These are phyloP conservation scores for Dissoconium aciculare DNA, from an alignment of 2,329 filamentous ascomycete genomes.

Conservation along the genomic window DNA sequence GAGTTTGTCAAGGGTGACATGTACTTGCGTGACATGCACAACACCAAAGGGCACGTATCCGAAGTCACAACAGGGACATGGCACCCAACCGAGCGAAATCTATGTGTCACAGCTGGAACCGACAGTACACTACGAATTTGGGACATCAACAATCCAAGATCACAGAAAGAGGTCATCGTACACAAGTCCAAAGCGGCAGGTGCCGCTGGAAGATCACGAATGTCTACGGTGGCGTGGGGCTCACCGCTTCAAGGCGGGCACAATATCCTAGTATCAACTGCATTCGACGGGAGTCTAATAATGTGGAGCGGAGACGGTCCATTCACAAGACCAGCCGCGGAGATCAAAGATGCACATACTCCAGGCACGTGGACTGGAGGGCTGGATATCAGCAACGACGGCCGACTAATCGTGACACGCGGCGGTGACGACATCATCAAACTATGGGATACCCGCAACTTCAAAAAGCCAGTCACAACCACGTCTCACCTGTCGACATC, in stretches of 20 bases:
- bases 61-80: constrained; percentile 81
- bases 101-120: constrained; percentile 80
- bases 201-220: constrained; percentile 75
- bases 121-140: constrained; percentile 94
- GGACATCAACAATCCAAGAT: constrained; percentile 83
- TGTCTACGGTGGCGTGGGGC: constrained; percentile 87
- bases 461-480: constrained; percentile 75
- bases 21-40: constrained; percentile 93
- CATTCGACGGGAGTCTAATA: constrained; percentile 74
- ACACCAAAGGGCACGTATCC: constrained; percentile 91
- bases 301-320: constrained; percentile 89
- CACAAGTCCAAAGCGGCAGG: constrained; percentile 88
- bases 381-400: constrained; percentile 79
- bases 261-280: constrained; percentile 66
- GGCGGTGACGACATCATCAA: constrained; percentile 90
- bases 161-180: constrained; percentile 85
- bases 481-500: constrained; percentile 69
- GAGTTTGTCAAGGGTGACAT: constrained; percentile 97
- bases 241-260: constrained; percentile 59
- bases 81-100: constrained; percentile 73
- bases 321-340: constrained; percentile 63
- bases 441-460: constrained; percentile 91
- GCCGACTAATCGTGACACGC: constrained; percentile 74
- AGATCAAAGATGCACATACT: constrained; percentile 70
- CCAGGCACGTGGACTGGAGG: constrained; percentile 82